phyloP scores from a whole-genome alignment of 139 green algal species.

The Asterochloris erici region DNA sequence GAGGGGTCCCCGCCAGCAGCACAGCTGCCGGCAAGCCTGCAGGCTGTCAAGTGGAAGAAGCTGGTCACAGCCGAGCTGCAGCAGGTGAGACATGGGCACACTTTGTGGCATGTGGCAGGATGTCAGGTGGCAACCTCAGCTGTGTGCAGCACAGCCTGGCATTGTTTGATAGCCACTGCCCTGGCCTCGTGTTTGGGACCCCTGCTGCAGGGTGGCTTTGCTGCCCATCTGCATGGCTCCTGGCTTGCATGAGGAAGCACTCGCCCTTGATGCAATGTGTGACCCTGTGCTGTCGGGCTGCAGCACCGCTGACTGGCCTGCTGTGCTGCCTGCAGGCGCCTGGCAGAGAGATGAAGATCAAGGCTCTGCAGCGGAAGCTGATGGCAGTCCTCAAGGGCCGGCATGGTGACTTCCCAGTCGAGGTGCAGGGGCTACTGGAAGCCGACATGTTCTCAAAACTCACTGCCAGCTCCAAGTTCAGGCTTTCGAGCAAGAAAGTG shows the following conservation, averaged over 20 bases:
- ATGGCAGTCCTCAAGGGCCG: neutral
- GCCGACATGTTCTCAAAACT: neutral
- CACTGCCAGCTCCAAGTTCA: slow-evolving; percentile 26
- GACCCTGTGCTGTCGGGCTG: neutral
- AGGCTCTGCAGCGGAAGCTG: slow-evolving; percentile 33
- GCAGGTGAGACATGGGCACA: slow-evolving; percentile 3
- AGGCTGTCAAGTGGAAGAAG: slow-evolving; percentile 46
- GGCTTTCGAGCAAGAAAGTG: slow-evolving; percentile 28
- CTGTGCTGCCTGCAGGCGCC: neutral
- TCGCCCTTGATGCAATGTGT: neutral
- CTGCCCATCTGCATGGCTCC: neutral
- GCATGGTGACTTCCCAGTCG: neutral
- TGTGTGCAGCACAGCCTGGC: neutral
- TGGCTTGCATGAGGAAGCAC: neutral
- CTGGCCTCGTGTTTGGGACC: neutral
- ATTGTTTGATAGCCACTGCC: neutral
- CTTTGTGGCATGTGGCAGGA: neutral
- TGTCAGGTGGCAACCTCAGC: neutral
- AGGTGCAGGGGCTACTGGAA: neutral
- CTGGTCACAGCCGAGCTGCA: slow-evolving; percentile 24
- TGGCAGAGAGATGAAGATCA: slow-evolving; percentile 24
- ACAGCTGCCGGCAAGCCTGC: neutral
- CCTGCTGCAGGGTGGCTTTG: neutral
- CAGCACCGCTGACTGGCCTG: neutral
- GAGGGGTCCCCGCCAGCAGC: neutral